A percentile compares a stretch with the other conserved stretches of the same genome.
Conservation (phyloP, 495 filamentous ascomycete species). For the Lasiosphaeria hispida region DNA sequence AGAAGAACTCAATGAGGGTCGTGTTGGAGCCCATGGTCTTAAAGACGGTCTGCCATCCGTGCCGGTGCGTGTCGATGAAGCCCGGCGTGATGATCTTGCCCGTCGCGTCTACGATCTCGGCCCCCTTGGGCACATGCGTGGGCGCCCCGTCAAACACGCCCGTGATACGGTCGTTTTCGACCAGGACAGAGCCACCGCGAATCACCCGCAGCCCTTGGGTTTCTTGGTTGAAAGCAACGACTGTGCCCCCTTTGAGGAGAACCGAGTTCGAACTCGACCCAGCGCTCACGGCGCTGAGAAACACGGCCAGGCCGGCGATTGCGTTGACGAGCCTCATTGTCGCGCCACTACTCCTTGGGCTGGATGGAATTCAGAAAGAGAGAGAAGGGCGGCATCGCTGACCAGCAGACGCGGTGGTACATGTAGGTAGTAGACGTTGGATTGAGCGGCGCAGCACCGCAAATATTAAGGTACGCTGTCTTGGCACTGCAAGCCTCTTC, state of each 20-base stretch:
- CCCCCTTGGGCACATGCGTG: slow-evolving; percentile 1
- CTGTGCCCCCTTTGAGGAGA: slow-evolving; percentile 15
- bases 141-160: slow-evolving; percentile 14
- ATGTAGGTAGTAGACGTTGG: no score
- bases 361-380: no score
- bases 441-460: no score
- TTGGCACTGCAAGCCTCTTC: no score
- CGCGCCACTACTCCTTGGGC: background rate
- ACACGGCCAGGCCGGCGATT: slow-evolving; percentile 7
- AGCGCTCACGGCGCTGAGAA: slow-evolving; percentile 17
- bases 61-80: slow-evolving; percentile 54
- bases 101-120: slow-evolving; percentile 14
- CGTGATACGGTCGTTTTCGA: slow-evolving; percentile 16
- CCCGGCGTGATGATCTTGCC: slow-evolving; percentile 45
- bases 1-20: slow-evolving; percentile 16
- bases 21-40: slow-evolving; percentile 20
- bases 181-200: slow-evolving; percentile 14
- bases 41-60: slow-evolving; percentile 49
- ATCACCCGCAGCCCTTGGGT: slow-evolving; percentile 14
- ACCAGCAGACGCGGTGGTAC: no score
- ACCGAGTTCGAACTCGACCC: background rate
- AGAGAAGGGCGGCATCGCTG: no score
- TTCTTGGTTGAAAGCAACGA: slow-evolving; percentile 16
- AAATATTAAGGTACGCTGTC: no score
- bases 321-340: slow-evolving; percentile 12